Percentiles rank a stretch among this genome's conserved stretches.
Conservation (phyloP, 2,329 filamentous ascomycete species). For the Ophiostoma novo-ulmi region DNA sequence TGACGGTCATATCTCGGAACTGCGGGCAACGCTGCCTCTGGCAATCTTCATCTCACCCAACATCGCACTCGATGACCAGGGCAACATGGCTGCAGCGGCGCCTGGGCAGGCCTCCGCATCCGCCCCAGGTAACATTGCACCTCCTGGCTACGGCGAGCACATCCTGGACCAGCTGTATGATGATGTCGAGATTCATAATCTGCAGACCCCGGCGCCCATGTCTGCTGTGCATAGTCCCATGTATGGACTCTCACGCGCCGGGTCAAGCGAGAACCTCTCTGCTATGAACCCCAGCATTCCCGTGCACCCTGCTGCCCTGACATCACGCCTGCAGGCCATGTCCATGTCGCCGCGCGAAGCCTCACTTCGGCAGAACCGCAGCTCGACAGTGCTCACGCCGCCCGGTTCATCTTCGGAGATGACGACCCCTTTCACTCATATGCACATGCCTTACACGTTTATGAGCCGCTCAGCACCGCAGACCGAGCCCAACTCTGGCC, state of each 20-base stretch:
- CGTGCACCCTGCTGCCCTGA: conserved; percentile 52
- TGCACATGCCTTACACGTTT: conserved; percentile 32
- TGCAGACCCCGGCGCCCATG: conserved; percentile 67
- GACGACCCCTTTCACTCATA: conserved; percentile 40
- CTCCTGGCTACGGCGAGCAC: conserved; percentile 90
- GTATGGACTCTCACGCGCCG: conserved; percentile 63
- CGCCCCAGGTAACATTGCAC: conserved; percentile 61
- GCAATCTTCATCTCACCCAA: conserved; percentile 95
- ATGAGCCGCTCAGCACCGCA: conserved; percentile 12
- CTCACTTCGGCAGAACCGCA: conserved; percentile 39
- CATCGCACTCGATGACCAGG: conserved; percentile 80
- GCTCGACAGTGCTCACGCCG: conserved; percentile 36
- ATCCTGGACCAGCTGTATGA: conserved; percentile 86
- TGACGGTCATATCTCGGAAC: conserved; percentile 89
- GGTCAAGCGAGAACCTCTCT: conserved; percentile 75
- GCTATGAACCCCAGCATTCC: conserved; percentile 47
- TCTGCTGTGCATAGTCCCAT: conserved; percentile 79
- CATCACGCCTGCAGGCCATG: conserved; percentile 65
- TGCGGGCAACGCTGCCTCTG: conserved; percentile 83
- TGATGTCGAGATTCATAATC: conserved; percentile 74
- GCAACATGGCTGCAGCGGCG: conserved; percentile 60
- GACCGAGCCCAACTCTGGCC: conserved; percentile 1
- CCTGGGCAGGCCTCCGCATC: conserved; percentile 42
- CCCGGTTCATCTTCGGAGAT: conserved; percentile 38
- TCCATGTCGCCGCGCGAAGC: conserved; percentile 36